phyloP scores from a whole-genome alignment of 306 rosid species.

The Biancaea sappan region DNA sequence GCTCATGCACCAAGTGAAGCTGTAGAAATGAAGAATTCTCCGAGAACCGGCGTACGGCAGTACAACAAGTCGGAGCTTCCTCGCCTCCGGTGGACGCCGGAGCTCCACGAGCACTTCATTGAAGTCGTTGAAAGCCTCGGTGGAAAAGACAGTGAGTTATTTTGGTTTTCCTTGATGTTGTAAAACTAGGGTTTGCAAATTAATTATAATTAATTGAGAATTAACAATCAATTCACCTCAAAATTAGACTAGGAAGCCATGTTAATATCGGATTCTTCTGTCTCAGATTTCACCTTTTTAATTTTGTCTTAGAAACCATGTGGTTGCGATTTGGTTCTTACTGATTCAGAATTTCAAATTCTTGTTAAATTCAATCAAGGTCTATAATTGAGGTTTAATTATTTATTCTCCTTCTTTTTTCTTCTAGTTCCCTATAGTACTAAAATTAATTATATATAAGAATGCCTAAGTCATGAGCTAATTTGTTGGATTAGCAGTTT shows the following conservation, averaged over 20 bases:
- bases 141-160: conserved; percentile 38
- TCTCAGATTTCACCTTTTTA: background rate
- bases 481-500: background rate
- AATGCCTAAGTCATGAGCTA: background rate
- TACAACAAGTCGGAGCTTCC: conserved; percentile 45
- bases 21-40: conserved; percentile 31
- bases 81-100: conserved; percentile 46
- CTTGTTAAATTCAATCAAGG: background rate
- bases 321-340: background rate
- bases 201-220: background rate
- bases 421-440: background rate
- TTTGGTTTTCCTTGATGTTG: background rate
- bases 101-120: conserved; percentile 46
- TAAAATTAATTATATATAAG: too few species aligned
- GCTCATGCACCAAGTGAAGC: background rate
- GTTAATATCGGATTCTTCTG: background rate
- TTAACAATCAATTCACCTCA: background rate
- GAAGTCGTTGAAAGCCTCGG: conserved; percentile 42
- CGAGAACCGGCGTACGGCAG: conserved; percentile 31
- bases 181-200: conserved; percentile 27
- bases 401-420: background rate
- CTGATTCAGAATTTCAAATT: background rate
- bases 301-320: background rate
- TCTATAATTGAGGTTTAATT: background rate
- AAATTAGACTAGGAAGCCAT: background rate